phyloP scores from a whole-genome alignment of 2,329 filamentous ascomycete genomes.

The Madurella mycetomatis region DNA sequence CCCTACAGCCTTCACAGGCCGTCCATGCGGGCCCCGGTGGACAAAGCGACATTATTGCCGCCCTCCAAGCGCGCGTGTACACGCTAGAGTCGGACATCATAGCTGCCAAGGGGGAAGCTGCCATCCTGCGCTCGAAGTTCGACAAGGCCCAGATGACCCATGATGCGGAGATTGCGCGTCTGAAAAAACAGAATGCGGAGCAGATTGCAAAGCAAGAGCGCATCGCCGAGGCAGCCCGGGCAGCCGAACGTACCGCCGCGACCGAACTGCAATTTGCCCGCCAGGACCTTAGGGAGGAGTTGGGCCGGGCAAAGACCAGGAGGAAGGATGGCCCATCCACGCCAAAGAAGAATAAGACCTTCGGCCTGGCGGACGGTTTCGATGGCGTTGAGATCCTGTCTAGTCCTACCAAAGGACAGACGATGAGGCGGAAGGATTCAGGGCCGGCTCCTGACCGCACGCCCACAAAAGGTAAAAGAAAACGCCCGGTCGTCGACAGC shows the following conservation, averaged over 20 bases:
- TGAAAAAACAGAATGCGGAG: constrained; percentile 62
- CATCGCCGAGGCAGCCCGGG: constrained; percentile 59
- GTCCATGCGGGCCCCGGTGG: constrained; percentile 25
- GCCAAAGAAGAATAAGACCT: constrained; percentile 59
- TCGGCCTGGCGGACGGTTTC: constrained; percentile 69
- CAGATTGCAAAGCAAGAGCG: constrained; percentile 59
- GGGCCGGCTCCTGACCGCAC: constrained; percentile 50
- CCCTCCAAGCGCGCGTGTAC: constrained; percentile 49
- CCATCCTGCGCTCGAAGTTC: constrained; percentile 69
- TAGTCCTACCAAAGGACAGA: constrained; percentile 50
- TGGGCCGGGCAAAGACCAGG: constrained; percentile 40
- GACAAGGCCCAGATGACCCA: constrained; percentile 58
- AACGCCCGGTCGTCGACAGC: constrained; percentile 61
- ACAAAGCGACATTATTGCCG: constrained; percentile 38
- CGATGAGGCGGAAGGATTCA: constrained; percentile 35
- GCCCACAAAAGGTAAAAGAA: constrained; percentile 67
- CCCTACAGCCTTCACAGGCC: constrained; percentile 32
- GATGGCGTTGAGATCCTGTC: constrained; percentile 59
- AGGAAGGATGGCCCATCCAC: constrained; percentile 42
- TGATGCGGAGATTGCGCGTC: constrained; percentile 55
- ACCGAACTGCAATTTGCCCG: constrained; percentile 70
- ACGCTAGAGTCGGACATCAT: constrained; percentile 54
- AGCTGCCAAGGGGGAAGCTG: constrained; percentile 65
- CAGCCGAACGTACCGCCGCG: constrained; percentile 59
- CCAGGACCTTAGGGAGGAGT: constrained; percentile 63